Percentiles rank a stretch among this genome's conserved stretches.
Conservation (phyloP, 306 rosid species). For the Casuarina equisetifolia region DNA sequence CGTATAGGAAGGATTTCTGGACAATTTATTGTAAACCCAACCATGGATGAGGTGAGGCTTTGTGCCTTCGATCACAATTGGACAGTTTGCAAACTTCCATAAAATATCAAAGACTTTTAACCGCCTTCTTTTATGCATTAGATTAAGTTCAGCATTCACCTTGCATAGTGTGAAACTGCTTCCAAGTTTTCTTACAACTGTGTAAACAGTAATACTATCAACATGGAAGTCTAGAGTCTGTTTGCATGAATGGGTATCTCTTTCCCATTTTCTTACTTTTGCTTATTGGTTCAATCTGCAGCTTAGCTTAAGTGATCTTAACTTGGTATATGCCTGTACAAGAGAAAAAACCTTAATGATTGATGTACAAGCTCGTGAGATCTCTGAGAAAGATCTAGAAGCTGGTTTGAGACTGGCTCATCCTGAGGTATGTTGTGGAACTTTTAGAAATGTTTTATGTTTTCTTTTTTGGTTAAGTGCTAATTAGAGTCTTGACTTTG, state of each 20-base stretch:
- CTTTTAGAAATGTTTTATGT: constrained; percentile 14
- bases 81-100: background rate
- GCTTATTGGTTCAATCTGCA: constrained; percentile 40
- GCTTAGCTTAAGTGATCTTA: constrained; percentile 89
- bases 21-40: constrained; percentile 80
- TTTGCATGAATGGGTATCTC: background rate
- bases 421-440: constrained; percentile 64
- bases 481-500: constrained; percentile 31
- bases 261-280: constrained; percentile 28
- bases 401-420: constrained; percentile 91
- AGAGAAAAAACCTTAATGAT: constrained; percentile 95
- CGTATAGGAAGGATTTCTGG: constrained; percentile 85
- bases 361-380: constrained; percentile 95
- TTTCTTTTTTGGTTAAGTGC: constrained; percentile 18
- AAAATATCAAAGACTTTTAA: background rate
- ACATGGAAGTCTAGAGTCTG: background rate
- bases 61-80: constrained; percentile 7
- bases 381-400: constrained; percentile 85
- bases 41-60: constrained; percentile 79
- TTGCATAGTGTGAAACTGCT: background rate
- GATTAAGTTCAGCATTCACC: background rate
- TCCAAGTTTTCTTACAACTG: background rate
- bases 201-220: background rate
- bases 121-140: background rate
- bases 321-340: constrained; percentile 91